Conservation (phyloP, 2,329 filamentous ascomycete genomes). For the Cryphonectria radicalis region DNA sequence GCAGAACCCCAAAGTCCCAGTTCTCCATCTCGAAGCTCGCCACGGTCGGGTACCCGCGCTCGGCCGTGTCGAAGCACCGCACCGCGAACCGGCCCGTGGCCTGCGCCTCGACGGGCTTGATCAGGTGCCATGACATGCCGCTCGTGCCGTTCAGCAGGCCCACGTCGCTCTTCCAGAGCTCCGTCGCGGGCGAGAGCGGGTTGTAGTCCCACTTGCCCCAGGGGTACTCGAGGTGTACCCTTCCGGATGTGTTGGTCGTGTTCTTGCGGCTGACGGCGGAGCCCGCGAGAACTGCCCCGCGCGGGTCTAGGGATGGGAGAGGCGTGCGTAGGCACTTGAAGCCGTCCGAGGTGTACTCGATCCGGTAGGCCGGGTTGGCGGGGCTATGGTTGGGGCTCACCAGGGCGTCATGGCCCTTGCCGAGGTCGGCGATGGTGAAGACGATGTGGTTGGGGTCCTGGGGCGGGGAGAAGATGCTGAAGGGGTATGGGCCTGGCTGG, state of each 20-base stretch:
- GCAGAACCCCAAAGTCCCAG: constrained; percentile 1
- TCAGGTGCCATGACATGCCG: constrained; percentile 9
- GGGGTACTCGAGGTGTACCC: constrained; percentile 12
- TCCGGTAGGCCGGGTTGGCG: constrained; percentile 4
- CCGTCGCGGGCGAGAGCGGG: constrained; percentile 9
- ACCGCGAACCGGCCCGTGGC: constrained; percentile 8
- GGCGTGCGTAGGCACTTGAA: constrained; percentile 11
- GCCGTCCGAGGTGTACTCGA: constrained; percentile 11
- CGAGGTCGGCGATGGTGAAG: constrained; percentile 13
- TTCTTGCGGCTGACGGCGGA: constrained; percentile 7
- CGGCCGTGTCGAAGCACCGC: constrained; percentile 11
- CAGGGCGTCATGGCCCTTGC: constrained; percentile 13
- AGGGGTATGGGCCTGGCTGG: neutral
- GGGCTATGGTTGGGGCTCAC: constrained; percentile 7
- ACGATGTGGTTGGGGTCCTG: constrained; percentile 4
- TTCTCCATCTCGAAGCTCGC: constrained; percentile 15
- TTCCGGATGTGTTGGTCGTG: neutral
- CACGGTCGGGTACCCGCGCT: constrained; percentile 9
- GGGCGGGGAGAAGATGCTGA: constrained; percentile 3
- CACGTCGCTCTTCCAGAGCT: constrained; percentile 12
- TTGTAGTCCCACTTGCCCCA: constrained; percentile 17
- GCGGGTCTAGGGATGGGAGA: neutral
- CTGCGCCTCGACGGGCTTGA: constrained; percentile 9
- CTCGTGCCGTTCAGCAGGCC: neutral
- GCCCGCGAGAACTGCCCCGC: neutral